These are phyloP conservation scores for Mycosarcoma maydis DNA, from an alignment of 1,284 basidiomycete species.

Conservation along the genomic window DNA sequence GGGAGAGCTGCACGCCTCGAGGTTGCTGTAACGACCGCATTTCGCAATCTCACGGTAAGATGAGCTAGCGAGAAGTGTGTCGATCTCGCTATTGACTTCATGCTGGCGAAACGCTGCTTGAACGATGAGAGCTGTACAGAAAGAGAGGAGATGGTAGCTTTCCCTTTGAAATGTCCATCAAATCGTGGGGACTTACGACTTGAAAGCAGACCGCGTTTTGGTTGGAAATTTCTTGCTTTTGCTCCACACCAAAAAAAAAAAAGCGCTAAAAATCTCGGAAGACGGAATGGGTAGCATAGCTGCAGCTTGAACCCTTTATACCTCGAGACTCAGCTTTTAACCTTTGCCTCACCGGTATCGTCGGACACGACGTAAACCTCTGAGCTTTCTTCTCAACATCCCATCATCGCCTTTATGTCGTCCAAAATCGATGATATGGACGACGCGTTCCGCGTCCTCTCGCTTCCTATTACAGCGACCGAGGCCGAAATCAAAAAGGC, in stretches of 20 bases:
- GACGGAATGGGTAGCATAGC: constrained; percentile 8
- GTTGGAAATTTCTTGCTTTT: not conserved
- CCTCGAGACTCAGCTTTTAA: constrained; percentile 8
- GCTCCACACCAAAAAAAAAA: constrained; percentile 29
- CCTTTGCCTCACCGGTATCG: not conserved
- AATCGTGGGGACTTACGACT: too few relatives aligned
- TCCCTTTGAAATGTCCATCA: too few relatives aligned
- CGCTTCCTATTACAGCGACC: constrained; percentile 75
- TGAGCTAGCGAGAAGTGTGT: not conserved
- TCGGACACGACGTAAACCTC: too few relatives aligned
- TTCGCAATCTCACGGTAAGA: constrained; percentile 1
- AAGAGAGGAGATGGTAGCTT: too few relatives aligned
- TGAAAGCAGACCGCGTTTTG: too few relatives aligned
- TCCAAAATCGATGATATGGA: constrained; percentile 25
- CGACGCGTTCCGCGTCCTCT: constrained; percentile 70
- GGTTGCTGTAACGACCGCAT: not conserved
- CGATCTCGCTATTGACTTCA: constrained; percentile 11
- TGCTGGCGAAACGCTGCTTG: not conserved
- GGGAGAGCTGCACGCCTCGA: not conserved
- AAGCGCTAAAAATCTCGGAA: constrained; percentile 16
- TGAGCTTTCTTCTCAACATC: too few relatives aligned
- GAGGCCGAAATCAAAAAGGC: constrained; percentile 85
- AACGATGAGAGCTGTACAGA: too few relatives aligned
- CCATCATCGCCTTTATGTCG: constrained; percentile 21
- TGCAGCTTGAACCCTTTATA: not conserved